Conservation (phyloP, 2,329 filamentous ascomycete species). For the Aspergillus neotritici region DNA sequence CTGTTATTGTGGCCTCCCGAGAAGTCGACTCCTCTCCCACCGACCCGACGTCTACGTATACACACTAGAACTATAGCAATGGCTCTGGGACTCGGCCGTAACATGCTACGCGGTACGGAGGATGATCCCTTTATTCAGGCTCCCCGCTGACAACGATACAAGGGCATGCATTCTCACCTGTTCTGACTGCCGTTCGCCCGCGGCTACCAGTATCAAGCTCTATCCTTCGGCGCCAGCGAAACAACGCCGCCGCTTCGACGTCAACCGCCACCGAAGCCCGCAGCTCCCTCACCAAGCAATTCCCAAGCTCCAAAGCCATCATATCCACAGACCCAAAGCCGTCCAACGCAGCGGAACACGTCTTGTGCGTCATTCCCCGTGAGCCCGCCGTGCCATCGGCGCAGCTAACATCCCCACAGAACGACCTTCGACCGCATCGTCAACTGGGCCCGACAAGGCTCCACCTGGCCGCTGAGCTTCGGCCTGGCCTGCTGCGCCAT, state of each 20-base stretch:
- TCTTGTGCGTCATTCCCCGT: too few species aligned
- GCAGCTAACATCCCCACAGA: slow-evolving; percentile 1
- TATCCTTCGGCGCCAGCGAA: not conserved
- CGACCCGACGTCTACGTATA: too few species aligned
- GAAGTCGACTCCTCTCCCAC: too few species aligned
- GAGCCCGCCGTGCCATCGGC: too few species aligned
- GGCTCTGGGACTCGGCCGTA: too few species aligned
- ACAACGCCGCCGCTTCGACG: not conserved
- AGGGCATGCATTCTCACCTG: not conserved
- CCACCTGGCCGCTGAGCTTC: slow-evolving; percentile 84
- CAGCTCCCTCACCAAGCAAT: not conserved
- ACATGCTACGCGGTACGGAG: too few species aligned
- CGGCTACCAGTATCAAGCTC: not conserved
- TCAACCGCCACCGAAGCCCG: not conserved
- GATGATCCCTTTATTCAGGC: too few species aligned
- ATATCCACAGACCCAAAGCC: not conserved
- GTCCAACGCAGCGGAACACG: slow-evolving; percentile 1
- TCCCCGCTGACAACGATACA: too few species aligned
- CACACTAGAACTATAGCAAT: too few species aligned
- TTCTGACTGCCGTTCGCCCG: not conserved
- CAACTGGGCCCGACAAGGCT: slow-evolving; percentile 81
- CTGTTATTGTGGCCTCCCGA: too few species aligned
- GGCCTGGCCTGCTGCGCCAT: slow-evolving; percentile 83
- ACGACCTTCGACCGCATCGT: slow-evolving; percentile 24
- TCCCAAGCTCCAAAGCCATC: not conserved